Evolutionary conservation across 2,329 filamentous ascomycete species (phyloP), one percentile per base, ranked within the genome.

Genomic region (Mycocentrospora acerina): DNA sequence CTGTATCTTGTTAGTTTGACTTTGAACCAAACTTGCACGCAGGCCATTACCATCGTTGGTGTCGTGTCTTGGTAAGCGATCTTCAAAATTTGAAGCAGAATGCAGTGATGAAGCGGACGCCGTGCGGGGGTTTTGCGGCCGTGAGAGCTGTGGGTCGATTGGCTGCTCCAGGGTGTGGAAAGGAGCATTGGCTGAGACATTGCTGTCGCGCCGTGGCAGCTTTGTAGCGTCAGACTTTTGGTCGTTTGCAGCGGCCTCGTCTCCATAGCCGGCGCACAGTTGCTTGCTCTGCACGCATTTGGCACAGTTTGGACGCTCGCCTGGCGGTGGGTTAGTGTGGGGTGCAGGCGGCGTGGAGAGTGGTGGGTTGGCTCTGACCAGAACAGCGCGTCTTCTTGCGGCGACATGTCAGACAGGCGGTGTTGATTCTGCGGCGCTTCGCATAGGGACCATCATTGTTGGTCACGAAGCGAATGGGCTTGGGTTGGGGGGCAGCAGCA

Each of bases 371-470:
- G 5, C 5, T 22, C 54, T 62, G 57, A 55, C 71, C 71, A 12
- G 69, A 72, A 45, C 73, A 76, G 29, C 72, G 71, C 43, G 73
- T 75, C 62, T 76, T 76, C 44, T 73, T 71, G 49, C 69, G 69
- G 7, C 73, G 62, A 48, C 73, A 76, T 14, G 72, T 74, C 52
- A 75, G 42, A 41, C 73, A 76, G 9, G 67, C 67, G 26, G 65
- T 63, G 46, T 67, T 69, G 50, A 70, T 69, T 41, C 67, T 59
- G 32, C 67, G 55, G 22, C 67, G 55, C 59, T 70, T 70, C 25
- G 66, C 66, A 45, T 70, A 69, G 35, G 67, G 67, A 10, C 65
- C 66, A 37, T 68, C 66, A 43, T 68, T 60, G 57, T 70, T 70
- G 26, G 63, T 67, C 36, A 70, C 64, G 54, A 70, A 70, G 47